phyloP scores from a whole-genome alignment of 2,329 filamentous ascomycete genomes.

The Dactylellina parvicollis region DNA sequence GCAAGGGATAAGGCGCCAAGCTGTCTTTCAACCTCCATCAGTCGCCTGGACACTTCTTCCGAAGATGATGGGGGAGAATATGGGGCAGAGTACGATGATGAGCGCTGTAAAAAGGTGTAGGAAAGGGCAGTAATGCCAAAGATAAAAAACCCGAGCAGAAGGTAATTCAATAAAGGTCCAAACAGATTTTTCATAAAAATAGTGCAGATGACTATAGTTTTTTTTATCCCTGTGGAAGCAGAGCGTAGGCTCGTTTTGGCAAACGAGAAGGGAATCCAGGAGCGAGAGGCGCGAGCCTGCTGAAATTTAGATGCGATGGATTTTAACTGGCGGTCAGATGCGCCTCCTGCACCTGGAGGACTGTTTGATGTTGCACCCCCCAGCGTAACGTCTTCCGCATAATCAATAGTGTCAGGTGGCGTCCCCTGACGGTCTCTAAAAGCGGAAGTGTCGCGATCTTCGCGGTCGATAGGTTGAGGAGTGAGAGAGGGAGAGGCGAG shows the following conservation, averaged over 20 bases:
- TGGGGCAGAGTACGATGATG: constrained; percentile 32
- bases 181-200: constrained; percentile 44
- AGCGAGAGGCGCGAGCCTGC: background rate
- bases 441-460: background rate
- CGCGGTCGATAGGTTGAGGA: constrained; percentile 9
- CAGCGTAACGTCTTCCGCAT: constrained; percentile 3
- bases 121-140: constrained; percentile 40
- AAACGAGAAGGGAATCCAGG: constrained; percentile 10
- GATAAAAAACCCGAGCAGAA: constrained; percentile 43
- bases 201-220: constrained; percentile 20
- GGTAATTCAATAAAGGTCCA: constrained; percentile 35
- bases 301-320: background rate
- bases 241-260: constrained; percentile 20
- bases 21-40: constrained; percentile 41
- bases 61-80: constrained; percentile 16
- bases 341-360: background rate
- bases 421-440: constrained; percentile 25
- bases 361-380: background rate
- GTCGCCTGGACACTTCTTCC: constrained; percentile 20
- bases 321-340: background rate
- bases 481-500: constrained; percentile 27
- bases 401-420: constrained; percentile 37
- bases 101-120: constrained; percentile 41
- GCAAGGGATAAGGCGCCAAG: constrained; percentile 11
- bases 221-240: constrained; percentile 9